These are phyloP conservation scores for Colletotrichum tamarilloi DNA, from an alignment of 2,329 filamentous ascomycete species.

Conservation along the genomic window DNA sequence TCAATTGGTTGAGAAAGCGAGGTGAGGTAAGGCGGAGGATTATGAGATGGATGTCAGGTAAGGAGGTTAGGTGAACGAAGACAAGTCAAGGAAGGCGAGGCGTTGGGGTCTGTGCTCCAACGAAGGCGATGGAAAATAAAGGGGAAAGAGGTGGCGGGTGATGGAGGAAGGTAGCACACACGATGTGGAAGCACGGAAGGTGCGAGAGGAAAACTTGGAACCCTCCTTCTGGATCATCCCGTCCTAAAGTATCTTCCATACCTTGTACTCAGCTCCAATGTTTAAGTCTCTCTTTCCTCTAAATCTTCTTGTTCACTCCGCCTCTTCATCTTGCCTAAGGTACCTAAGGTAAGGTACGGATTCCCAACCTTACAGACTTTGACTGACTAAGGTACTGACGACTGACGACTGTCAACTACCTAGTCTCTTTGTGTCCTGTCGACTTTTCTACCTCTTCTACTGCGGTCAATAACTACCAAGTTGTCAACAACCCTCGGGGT, in stretches of 20 bases:
- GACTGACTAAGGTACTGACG: too few relatives aligned
- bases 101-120: neutral
- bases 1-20: neutral
- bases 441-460: neutral
- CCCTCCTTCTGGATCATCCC: slow-evolving; percentile 14
- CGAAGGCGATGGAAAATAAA: neutral
- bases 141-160: neutral
- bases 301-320: neutral
- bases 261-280: too few relatives aligned
- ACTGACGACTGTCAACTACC: neutral
- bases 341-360: too few relatives aligned
- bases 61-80: neutral
- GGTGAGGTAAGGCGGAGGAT: neutral
- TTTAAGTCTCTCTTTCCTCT: slow-evolving; percentile 3
- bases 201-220: slow-evolving; percentile 20
- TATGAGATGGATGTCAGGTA: too few relatives aligned
- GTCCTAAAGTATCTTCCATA: neutral
- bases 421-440: neutral
- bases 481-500: neutral
- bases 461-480: neutral
- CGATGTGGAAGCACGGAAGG: slow-evolving; percentile 26
- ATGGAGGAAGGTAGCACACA: slow-evolving; percentile 2
- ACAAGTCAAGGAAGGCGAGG: neutral
- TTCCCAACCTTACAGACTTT: too few relatives aligned
- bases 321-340: too few relatives aligned